phyloP scores from a whole-genome alignment of 2,329 filamentous ascomycete genomes.

The Calonectria montana region DNA sequence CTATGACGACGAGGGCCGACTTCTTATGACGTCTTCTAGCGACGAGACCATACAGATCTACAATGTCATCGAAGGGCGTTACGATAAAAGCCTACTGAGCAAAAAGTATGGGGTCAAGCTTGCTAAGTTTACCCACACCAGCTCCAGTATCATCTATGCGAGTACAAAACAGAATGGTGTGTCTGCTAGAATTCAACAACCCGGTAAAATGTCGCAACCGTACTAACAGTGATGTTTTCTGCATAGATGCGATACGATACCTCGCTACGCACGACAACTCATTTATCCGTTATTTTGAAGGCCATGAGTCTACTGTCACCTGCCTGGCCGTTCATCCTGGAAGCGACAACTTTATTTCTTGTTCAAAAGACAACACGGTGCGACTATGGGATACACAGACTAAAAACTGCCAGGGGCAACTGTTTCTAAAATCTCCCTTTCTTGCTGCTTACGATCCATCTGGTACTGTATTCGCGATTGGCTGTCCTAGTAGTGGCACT shows the following conservation, averaged over 20 bases:
- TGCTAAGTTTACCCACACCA: slow-evolving; percentile 93
- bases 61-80: slow-evolving; percentile 89
- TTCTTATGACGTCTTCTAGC: slow-evolving; percentile 89
- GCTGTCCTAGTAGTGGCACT: slow-evolving; percentile 80
- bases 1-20: slow-evolving; percentile 95
- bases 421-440: slow-evolving; percentile 84
- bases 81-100: slow-evolving; percentile 88
- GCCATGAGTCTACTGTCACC: slow-evolving; percentile 88
- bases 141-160: slow-evolving; percentile 91
- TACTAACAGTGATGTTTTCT: not conserved
- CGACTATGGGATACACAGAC: slow-evolving; percentile 90
- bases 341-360: slow-evolving; percentile 91
- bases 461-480: slow-evolving; percentile 90
- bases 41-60: slow-evolving; percentile 97
- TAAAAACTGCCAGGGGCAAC: slow-evolving; percentile 80
- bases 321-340: slow-evolving; percentile 86
- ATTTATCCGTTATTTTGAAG: slow-evolving; percentile 95
- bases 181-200: slow-evolving; percentile 29
- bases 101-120: slow-evolving; percentile 98
- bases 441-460: slow-evolving; percentile 93
- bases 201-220: not conserved
- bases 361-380: slow-evolving; percentile 89
- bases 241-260: slow-evolving; percentile 81
- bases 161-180: slow-evolving; percentile 93
- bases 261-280: slow-evolving; percentile 94